phyloP scores from a whole-genome alignment of 306 rosid species.

The Medicago ruthenica region DNA sequence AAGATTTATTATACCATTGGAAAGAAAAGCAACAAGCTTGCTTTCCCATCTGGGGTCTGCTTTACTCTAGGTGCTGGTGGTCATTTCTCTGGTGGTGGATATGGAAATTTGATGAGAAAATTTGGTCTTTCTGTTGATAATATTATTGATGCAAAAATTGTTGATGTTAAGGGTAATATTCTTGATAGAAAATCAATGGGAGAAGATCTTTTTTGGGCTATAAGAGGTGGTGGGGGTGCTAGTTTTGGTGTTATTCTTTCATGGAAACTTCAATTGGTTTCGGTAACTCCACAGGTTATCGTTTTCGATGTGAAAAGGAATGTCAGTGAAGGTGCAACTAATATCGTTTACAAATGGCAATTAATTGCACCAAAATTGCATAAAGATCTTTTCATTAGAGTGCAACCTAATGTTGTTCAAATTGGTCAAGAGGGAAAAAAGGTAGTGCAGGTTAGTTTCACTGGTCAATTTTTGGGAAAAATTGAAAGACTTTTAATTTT shows the following conservation, averaged over 20 bases:
- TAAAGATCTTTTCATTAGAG: constrained; percentile 49
- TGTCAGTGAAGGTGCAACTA: constrained; percentile 46
- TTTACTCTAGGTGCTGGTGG: constrained; percentile 69
- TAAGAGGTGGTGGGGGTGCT: constrained; percentile 52
- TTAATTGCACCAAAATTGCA: constrained; percentile 45
- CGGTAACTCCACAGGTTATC: constrained; percentile 59
- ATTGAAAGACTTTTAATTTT: constrained; percentile 37
- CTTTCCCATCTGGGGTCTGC: constrained; percentile 66
- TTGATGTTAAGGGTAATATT: constrained; percentile 40
- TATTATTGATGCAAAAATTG: constrained; percentile 42
- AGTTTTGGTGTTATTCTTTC: constrained; percentile 54
- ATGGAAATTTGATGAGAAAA: constrained; percentile 79
- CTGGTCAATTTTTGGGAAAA: constrained; percentile 48
- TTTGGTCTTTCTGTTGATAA: constrained; percentile 76
- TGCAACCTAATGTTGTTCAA: background rate
- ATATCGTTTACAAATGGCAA: constrained; percentile 59
- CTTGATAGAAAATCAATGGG: constrained; percentile 47
- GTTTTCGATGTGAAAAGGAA: constrained; percentile 51
- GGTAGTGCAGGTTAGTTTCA: constrained; percentile 38
- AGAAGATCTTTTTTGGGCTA: constrained; percentile 53
- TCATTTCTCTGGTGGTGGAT: constrained; percentile 78
- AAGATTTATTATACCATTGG: constrained; percentile 38
- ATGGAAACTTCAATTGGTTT: constrained; percentile 56
- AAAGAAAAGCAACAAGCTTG: constrained; percentile 8
- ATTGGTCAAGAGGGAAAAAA: background rate